These are phyloP conservation scores for Botrytis elliptica DNA, from an alignment of 2,329 filamentous ascomycete genomes.

Conservation along the genomic window DNA sequence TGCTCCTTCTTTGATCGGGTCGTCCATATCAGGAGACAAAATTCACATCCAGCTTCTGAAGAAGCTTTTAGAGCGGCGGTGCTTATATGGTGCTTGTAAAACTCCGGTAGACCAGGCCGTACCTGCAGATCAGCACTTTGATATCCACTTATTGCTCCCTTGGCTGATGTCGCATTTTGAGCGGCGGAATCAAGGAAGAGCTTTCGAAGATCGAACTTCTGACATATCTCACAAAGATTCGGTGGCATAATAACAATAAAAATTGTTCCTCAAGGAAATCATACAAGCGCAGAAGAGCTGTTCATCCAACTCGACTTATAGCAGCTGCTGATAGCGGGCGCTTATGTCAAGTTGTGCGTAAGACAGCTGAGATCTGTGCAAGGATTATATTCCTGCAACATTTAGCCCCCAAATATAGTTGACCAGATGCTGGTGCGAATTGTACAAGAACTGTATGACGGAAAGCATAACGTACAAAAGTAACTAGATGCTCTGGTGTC, in stretches of 20 bases:
- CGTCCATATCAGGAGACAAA: conserved; percentile 14
- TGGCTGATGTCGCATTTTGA: conserved; percentile 1
- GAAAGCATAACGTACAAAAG: background rate
- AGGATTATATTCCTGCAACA: background rate
- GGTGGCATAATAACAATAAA: background rate
- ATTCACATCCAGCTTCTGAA: background rate
- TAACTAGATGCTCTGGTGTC: background rate
- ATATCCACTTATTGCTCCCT: conserved; percentile 16
- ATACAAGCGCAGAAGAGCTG: background rate
- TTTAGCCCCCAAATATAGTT: background rate
- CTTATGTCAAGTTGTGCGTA: background rate
- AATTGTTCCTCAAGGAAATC: background rate
- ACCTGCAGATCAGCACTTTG: conserved; percentile 13
- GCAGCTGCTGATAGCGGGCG: background rate
- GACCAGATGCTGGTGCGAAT: too few relatives aligned
- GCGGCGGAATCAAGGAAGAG: conserved; percentile 17
- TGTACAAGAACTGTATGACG: background rate
- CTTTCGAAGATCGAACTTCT: conserved; percentile 10
- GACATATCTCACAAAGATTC: conserved; percentile 16
- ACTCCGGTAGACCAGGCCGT: conserved; percentile 18
- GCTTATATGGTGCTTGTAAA: conserved; percentile 13
- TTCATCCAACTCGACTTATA: background rate
- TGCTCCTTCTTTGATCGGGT: conserved; percentile 3
- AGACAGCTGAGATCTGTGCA: conserved; percentile 3
- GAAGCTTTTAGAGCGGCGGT: conserved; percentile 5